Conservation (phyloP, 768 basidiomycete species). For the Phanerochaete sordida region DNA sequence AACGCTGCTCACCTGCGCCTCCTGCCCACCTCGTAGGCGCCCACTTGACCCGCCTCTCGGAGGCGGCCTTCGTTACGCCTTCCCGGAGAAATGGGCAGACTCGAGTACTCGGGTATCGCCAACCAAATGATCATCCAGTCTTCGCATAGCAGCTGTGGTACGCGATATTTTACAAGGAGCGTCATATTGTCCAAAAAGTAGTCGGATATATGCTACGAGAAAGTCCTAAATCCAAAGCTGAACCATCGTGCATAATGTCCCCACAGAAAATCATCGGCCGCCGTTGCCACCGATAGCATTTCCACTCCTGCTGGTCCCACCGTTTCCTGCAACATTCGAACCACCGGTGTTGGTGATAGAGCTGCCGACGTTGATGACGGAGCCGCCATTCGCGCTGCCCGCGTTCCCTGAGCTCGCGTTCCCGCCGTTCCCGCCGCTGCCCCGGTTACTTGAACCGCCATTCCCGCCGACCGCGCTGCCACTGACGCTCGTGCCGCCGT, state of each 20-base stretch:
- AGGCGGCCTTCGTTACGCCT: too few relatives aligned
- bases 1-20: too few relatives aligned
- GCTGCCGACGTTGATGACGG: not conserved
- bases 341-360: not conserved
- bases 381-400: constrained; percentile 4
- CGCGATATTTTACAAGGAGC: too few relatives aligned
- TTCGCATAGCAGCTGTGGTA: not conserved
- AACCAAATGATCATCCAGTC: too few relatives aligned
- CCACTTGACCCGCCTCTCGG: too few relatives aligned
- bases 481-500: not conserved
- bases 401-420: constrained; percentile 3
- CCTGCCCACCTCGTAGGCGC: too few relatives aligned
- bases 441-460: not conserved
- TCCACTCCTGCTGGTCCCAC: constrained; percentile 6
- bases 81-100: too few relatives aligned
- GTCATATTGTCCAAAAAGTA: too few relatives aligned
- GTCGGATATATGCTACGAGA: too few relatives aligned
- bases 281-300: constrained; percentile 6
- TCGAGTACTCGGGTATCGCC: too few relatives aligned
- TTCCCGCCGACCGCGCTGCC: constrained; percentile 2
- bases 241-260: not conserved
- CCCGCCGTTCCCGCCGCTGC: constrained; percentile 1
- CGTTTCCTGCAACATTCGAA: not conserved
- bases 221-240: too few relatives aligned
- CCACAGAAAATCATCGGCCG: not conserved